Base-by-base conservation (phyloP, 768 basidiomycete genomes). In the Mycena epipterygia region DNA sequence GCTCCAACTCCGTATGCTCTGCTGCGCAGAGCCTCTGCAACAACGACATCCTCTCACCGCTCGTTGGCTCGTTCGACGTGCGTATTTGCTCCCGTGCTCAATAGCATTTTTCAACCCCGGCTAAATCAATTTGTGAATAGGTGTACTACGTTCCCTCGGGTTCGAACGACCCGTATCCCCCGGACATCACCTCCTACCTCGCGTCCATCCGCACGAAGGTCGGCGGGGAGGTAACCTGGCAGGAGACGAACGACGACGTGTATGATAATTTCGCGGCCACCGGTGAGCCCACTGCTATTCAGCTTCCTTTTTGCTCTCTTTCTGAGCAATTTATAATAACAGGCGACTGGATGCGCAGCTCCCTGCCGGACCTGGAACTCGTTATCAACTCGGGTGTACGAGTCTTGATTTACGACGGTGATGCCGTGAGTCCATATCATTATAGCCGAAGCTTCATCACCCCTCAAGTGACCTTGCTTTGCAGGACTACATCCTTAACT, bases 291-390 rank as follows among this genome's bases (percentile, higher is more conserved):
- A n/a, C n/a, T n/a, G n/a, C n/a, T n/a, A n/a, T 19, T 21, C 33
- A 32, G 1, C n/a, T 14, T 30, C 32, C 30, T 29, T 39, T 30
- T 25, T 48, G 30, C 35, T 14, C 35, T 37, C 14, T 37, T 25
- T 52, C n/a, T 37, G 37, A 25, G 17, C 30, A 16, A 33, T 25
- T 56, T 23, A 48, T 37, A 8, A 33, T 1, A 7, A 19, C 48
- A 84, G 86, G 85, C 23, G 90, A 91, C 73, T 90, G 89, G 89
- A 90, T 90, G 89, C 79, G 82, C 51, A 85, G 82, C 67, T 83
- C 83, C 2, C 66, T 72, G 19, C 72, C 74, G 9, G 46, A 73
- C 52, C 73, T 86, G 30, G 84, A 85, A 75, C 77, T 65, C 13
- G 83, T 85, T 17, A 84, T 86, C 75, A 76, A 85, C 58, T 75